phyloP scores from a whole-genome alignment of 257 asterid genomes.

The Salvia splendens region DNA sequence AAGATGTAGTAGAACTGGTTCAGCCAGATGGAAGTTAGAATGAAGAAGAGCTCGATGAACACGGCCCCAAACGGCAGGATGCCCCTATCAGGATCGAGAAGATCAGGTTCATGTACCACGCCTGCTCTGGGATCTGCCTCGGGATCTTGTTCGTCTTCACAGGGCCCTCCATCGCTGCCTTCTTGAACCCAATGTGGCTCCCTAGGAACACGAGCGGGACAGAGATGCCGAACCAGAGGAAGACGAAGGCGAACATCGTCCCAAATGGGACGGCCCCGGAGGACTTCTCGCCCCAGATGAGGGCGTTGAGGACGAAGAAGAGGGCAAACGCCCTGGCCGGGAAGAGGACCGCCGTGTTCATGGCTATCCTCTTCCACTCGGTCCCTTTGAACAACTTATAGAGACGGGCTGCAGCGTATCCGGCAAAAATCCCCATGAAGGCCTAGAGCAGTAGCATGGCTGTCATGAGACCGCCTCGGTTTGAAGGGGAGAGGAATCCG shows the following conservation, averaged over 20 bases:
- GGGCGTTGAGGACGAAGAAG: constrained; percentile 60
- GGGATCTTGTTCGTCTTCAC: constrained; percentile 77
- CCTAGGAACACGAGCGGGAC: constrained; percentile 72
- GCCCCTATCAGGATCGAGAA: constrained; percentile 73
- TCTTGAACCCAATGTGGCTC: constrained; percentile 59
- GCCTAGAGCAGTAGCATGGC: constrained; percentile 80
- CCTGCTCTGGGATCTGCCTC: constrained; percentile 72
- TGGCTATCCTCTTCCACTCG: constrained; percentile 67
- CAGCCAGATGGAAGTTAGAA: constrained; percentile 81
- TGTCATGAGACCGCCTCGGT: constrained; percentile 77
- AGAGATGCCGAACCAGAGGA: constrained; percentile 72
- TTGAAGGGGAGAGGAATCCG: constrained; percentile 80
- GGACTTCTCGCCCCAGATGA: constrained; percentile 82
- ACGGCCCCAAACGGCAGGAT: constrained; percentile 79
- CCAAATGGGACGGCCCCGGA: constrained; percentile 80
- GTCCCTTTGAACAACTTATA: constrained; percentile 71
- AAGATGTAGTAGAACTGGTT: constrained; percentile 80
- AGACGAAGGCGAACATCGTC: constrained; percentile 76
- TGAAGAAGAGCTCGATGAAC: constrained; percentile 83
- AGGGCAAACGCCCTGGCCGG: constrained; percentile 55
- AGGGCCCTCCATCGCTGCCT: constrained; percentile 64
- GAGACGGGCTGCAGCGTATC: constrained; percentile 59
- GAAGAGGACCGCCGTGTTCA: constrained; percentile 57
- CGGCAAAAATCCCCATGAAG: constrained; percentile 71
- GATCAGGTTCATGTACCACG: constrained; percentile 68